Percentiles rank a stretch among this genome's conserved stretches.
Conservation (phyloP, 768 basidiomycete genomes). For the Arthromyces matolae region DNA sequence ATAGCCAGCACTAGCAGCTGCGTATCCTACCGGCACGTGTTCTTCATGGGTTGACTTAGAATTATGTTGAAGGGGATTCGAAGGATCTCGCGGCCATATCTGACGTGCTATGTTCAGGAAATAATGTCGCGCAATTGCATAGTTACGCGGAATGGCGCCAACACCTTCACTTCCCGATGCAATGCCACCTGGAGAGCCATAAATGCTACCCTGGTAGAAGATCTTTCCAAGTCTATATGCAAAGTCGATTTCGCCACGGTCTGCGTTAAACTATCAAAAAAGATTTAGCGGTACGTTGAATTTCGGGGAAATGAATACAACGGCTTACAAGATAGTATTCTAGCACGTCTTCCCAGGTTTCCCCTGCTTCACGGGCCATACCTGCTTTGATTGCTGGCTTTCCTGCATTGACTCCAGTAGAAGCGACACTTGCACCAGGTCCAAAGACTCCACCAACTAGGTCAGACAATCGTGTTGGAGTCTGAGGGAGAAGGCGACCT, state of each 20-base stretch:
- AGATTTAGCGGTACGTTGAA: neutral
- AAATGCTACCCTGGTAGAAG: slow-evolving; percentile 94
- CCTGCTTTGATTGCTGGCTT: slow-evolving; percentile 83
- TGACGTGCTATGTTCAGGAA: slow-evolving; percentile 80
- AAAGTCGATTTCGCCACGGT: slow-evolving; percentile 85
- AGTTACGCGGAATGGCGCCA: slow-evolving; percentile 81
- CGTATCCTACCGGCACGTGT: slow-evolving; percentile 50
- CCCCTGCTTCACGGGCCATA: slow-evolving; percentile 78
- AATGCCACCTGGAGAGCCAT: slow-evolving; percentile 72
- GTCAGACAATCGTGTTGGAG: slow-evolving; percentile 82
- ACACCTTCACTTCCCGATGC: slow-evolving; percentile 90
- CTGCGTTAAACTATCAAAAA: slow-evolving; percentile 79
- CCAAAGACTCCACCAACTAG: slow-evolving; percentile 92
- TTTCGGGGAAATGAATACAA: neutral
- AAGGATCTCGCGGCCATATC: slow-evolving; percentile 83
- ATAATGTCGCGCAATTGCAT: slow-evolving; percentile 70
- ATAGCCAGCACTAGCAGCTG: slow-evolving; percentile 81
- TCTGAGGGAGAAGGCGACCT: slow-evolving; percentile 80
- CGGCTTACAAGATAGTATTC: slow-evolving; percentile 83
- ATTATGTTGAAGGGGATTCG: slow-evolving; percentile 45
- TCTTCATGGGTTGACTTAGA: slow-evolving; percentile 47
- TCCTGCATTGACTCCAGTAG: slow-evolving; percentile 70
- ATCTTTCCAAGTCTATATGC: slow-evolving; percentile 93
- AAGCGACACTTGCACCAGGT: slow-evolving; percentile 90
- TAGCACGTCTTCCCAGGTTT: slow-evolving; percentile 90